A percentile compares a stretch with the other conserved stretches of the same genome.
phyloP scores from a whole-genome alignment of 495 filamentous ascomycete species.

The Penicillium diatomitis region DNA sequence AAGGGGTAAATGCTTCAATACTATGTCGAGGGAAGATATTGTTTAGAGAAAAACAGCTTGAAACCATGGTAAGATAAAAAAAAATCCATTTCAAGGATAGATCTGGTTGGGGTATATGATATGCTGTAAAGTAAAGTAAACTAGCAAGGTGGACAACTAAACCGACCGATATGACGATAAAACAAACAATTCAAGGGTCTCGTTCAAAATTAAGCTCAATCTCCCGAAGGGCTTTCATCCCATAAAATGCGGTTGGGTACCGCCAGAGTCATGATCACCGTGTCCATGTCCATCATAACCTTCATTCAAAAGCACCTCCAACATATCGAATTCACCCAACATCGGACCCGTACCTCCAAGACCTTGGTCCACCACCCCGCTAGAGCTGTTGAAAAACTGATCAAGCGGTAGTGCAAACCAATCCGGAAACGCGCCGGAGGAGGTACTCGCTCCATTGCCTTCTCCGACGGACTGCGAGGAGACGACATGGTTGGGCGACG shows the following conservation, averaged over 20 bases:
- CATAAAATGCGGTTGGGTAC: slow-evolving; percentile 15
- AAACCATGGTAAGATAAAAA: too few relatives aligned
- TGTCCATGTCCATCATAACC: slow-evolving; percentile 31
- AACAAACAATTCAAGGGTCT: too few relatives aligned
- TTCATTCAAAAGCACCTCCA: slow-evolving; percentile 39
- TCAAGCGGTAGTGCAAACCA: slow-evolving; percentile 40
- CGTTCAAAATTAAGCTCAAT: too few relatives aligned
- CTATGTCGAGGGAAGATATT: too few relatives aligned
- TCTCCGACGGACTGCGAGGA: slow-evolving; percentile 27
- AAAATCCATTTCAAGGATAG: too few relatives aligned
- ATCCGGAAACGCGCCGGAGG: slow-evolving; percentile 31
- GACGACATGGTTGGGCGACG: slow-evolving; percentile 17
- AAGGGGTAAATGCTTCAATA: too few relatives aligned
- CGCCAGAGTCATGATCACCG: slow-evolving; percentile 12
- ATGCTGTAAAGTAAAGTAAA: too few relatives aligned
- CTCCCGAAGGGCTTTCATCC: background rate
- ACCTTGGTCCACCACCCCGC: slow-evolving; percentile 39
- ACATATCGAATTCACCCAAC: slow-evolving; percentile 41
- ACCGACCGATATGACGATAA: too few relatives aligned
- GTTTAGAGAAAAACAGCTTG: too few relatives aligned
- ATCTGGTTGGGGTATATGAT: too few relatives aligned
- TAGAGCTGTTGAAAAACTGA: slow-evolving; percentile 45
- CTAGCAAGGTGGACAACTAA: too few relatives aligned
- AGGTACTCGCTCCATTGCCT: slow-evolving; percentile 14
- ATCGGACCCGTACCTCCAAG: slow-evolving; percentile 40